A percentile compares a stretch with the other conserved stretches of the same genome.
These are phyloP conservation scores for Penicillium sp. DNA, from an alignment of 2,329 filamentous ascomycete genomes.

Conservation along the genomic window DNA sequence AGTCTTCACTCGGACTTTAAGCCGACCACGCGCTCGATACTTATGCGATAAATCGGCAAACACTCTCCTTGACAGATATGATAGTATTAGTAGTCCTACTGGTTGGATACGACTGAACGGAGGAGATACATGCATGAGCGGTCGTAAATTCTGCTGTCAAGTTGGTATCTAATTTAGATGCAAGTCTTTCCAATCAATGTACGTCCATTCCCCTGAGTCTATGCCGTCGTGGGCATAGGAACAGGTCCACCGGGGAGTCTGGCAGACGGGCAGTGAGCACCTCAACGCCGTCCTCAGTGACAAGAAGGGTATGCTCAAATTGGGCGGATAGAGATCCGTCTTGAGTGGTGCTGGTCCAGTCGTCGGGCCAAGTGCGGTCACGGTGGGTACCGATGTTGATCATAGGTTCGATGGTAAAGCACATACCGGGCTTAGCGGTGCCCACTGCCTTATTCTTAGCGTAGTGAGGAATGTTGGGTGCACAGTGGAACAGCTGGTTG, in stretches of 20 bases:
- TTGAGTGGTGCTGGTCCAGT: conserved; percentile 93
- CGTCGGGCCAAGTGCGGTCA: conserved; percentile 96
- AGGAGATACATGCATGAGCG: conserved; percentile 10
- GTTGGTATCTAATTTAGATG: conserved; percentile 15
- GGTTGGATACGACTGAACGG: background rate
- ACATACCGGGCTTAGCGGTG: conserved; percentile 92
- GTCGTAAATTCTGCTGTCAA: conserved; percentile 15
- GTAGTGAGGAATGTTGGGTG: conserved; percentile 94
- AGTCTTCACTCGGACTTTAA: background rate
- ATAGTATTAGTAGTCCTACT: background rate
- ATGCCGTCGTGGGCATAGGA: conserved; percentile 49
- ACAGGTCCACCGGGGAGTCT: conserved; percentile 73
- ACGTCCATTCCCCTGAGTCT: conserved; percentile 17
- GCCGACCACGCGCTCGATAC: background rate
- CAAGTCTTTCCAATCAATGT: conserved; percentile 6
- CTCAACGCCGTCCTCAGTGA: conserved; percentile 79
- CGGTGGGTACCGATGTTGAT: conserved; percentile 85
- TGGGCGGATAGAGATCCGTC: conserved; percentile 90
- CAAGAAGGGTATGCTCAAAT: conserved; percentile 84
- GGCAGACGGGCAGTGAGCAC: conserved; percentile 69
- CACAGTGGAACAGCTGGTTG: conserved; percentile 87
- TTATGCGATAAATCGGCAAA: conserved; percentile 1
- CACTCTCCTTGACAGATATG: background rate
- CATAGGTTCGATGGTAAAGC: conserved; percentile 99
- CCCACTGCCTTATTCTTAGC: conserved; percentile 98